Evolutionary conservation across 2,329 filamentous ascomycete genomes (phyloP).

Genomic region (Periconia sp.): DNA sequence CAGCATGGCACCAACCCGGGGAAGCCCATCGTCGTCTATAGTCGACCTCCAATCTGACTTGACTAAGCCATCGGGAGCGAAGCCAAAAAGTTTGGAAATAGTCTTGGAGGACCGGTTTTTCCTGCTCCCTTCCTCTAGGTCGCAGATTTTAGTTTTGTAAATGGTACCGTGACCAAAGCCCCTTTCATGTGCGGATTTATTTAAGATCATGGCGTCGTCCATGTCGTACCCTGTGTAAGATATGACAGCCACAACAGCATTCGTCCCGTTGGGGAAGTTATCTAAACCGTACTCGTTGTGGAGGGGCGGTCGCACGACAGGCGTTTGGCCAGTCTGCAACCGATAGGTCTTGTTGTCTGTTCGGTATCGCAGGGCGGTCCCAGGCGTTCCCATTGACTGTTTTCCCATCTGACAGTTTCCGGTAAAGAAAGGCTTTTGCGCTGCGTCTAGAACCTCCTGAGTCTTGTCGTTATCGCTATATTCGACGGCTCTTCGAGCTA

Average conservation of each 20-base stretch:
- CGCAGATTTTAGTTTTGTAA: conserved; percentile 95
- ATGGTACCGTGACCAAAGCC: conserved; percentile 96
- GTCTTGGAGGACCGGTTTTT: conserved; percentile 70
- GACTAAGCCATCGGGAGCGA: conserved; percentile 77
- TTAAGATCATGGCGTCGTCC: conserved; percentile 99
- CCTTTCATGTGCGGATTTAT: conserved; percentile 94
- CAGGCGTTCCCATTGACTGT: conserved; percentile 97
- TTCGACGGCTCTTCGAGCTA: conserved; percentile 8
- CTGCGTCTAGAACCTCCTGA: conserved; percentile 12
- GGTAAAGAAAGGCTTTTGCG: conserved; percentile 13
- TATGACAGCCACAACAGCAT: conserved; percentile 95
- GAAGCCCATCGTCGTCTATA: conserved; percentile 87
- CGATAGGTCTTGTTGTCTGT: conserved; percentile 98
- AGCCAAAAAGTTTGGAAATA: conserved; percentile 86
- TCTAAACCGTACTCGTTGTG: conserved; percentile 97
- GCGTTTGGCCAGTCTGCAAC: conserved; percentile 93
- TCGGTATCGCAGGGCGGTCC: conserved; percentile 80
- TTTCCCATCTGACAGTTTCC: conserved; percentile 75
- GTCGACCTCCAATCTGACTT: conserved; percentile 72
- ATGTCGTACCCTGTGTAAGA: conserved; percentile 99
- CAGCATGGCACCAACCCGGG: conserved; percentile 78
- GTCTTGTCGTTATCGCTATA: conserved; percentile 9
- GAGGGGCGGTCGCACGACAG: conserved; percentile 86
- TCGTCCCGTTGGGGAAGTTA: conserved; percentile 97
- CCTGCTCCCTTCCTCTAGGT: conserved; percentile 77